Base-by-base conservation (phyloP, 2,329 filamentous ascomycete genomes). In the Cladosporium sp. region DNA sequence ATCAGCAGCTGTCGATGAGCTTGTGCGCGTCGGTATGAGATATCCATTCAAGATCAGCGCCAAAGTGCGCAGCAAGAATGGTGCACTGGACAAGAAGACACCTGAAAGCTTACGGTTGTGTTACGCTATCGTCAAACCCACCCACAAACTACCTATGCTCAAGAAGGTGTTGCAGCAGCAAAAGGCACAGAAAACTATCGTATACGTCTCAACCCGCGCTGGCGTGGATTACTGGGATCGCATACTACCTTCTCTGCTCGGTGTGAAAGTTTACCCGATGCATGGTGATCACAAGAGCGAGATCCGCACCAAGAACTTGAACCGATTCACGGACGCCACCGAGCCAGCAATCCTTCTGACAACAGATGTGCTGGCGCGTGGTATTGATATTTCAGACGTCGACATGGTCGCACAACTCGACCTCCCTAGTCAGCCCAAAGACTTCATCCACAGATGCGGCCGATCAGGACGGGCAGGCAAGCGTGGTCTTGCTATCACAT, bases 31-130 rank as follows among this genome's bases (percentile, higher is more conserved):
- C 8, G 95, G 95, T 24, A 81, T 98, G 70, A 86, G 95, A 44
- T 98, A 99, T 78, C 95, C 95, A 0, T 93, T 97, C 73, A 96
- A 96, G 75, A 92, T 99, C 68, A 90, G 92, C 12, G 95, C 98
- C 61, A 95, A 94, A 73, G 95, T 99, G 63, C 95, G 93, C 79
- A 88, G 87, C 75, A 88, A 79, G 82, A 87, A 81, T 24, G 92
- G 91, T 24, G 86, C 86, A 1, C 88, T 94, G 69, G 94, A 98
- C 76, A 90, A 93, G 75, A 88, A 90, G 69, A 98, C 93, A 0
- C 95, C 95, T 8, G 92, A 93, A 41, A 95, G 92, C 79, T 81
- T 99, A n/a, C 90, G 93, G 77, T 94, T 98, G 89, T 89, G 90
- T 30, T 97, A 97, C 74, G 80, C 96, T 32, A 80, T 91, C 2